phyloP scores from a whole-genome alignment of 2,329 filamentous ascomycete genomes.

The Diplodia mutila region DNA sequence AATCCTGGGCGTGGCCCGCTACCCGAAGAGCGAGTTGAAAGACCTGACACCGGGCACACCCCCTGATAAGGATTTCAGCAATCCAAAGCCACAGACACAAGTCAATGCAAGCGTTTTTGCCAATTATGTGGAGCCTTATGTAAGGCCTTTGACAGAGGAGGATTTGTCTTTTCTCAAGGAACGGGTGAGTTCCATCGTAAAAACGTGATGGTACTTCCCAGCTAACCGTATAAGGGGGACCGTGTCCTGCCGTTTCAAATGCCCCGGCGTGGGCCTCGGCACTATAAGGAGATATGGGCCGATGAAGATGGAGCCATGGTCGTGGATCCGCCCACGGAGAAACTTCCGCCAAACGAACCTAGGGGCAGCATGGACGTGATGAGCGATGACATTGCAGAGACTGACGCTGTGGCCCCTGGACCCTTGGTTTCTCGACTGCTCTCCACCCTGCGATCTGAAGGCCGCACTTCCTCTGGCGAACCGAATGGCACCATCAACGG shows the following conservation, averaged over 20 bases:
- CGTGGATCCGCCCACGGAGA: conserved; percentile 70
- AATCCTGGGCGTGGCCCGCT: conserved; percentile 85
- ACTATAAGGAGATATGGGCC: conserved; percentile 90
- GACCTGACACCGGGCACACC: conserved; percentile 87
- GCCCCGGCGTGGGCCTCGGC: conserved; percentile 79
- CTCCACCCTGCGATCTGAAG: conserved; percentile 78
- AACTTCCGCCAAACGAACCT: conserved; percentile 76
- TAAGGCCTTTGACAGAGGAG: conserved; percentile 86
- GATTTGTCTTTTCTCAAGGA: conserved; percentile 92
- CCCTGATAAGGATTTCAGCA: conserved; percentile 94
- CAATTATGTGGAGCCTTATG: conserved; percentile 90
- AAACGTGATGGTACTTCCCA: neutral
- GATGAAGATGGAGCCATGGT: conserved; percentile 86
- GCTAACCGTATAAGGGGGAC: conserved; percentile 61
- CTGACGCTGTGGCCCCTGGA: conserved; percentile 85
- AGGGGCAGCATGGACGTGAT: conserved; percentile 85
- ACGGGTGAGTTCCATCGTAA: conserved; percentile 53
- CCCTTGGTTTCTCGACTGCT: conserved; percentile 83
- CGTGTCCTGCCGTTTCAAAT: conserved; percentile 82
- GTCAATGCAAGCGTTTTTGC: conserved; percentile 92
- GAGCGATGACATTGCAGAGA: conserved; percentile 83
- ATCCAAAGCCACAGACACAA: conserved; percentile 88
- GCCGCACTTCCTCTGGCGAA: conserved; percentile 59
- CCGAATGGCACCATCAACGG: conserved; percentile 54
- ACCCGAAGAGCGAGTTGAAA: conserved; percentile 77